phyloP scores from a whole-genome alignment of 108 stramenopile genomes.

The Chaetoceros muelleri region DNA sequence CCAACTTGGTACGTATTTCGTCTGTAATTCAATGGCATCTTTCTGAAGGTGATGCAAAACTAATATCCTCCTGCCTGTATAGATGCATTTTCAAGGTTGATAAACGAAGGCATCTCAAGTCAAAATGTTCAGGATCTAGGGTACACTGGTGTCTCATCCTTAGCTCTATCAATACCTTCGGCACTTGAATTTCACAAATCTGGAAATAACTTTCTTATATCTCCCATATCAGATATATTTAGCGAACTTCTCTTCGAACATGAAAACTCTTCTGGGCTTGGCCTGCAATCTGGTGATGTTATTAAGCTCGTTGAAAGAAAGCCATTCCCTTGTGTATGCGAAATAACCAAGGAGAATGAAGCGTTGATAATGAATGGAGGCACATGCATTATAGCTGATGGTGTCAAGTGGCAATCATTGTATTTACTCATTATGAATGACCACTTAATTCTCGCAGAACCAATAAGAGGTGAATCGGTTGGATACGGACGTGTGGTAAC shows the following conservation, averaged over 20 bases:
- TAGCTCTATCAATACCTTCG: no score
- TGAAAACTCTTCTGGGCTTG: slow-evolving; percentile 2
- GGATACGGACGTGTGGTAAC: slow-evolving; percentile 65
- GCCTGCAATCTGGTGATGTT: slow-evolving; percentile 35
- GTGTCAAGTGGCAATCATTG: slow-evolving; percentile 80
- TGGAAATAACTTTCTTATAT: background rate
- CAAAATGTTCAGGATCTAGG: no score
- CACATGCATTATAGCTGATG: slow-evolving; percentile 67
- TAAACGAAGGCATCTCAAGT: no score
- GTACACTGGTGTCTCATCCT: no score
- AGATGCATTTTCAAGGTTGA: no score
- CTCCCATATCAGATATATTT: slow-evolving; percentile 14
- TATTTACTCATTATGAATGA: slow-evolving; percentile 59
- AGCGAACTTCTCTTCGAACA: slow-evolving; percentile 11
- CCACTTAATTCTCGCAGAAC: slow-evolving; percentile 63
- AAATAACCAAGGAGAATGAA: slow-evolving; percentile 42
- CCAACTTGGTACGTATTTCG: background rate
- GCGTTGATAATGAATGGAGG: slow-evolving; percentile 37
- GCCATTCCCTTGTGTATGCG: slow-evolving; percentile 79
- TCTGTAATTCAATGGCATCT: no score
- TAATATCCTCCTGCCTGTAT: no score
- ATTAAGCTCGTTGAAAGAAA: slow-evolving; percentile 47
- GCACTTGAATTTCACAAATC: background rate
- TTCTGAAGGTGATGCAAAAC: no score
- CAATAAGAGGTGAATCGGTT: slow-evolving; percentile 32